Conservation (phyloP, 371 early-diverging fungal genomes). For the Dentiscutata heterogama region DNA sequence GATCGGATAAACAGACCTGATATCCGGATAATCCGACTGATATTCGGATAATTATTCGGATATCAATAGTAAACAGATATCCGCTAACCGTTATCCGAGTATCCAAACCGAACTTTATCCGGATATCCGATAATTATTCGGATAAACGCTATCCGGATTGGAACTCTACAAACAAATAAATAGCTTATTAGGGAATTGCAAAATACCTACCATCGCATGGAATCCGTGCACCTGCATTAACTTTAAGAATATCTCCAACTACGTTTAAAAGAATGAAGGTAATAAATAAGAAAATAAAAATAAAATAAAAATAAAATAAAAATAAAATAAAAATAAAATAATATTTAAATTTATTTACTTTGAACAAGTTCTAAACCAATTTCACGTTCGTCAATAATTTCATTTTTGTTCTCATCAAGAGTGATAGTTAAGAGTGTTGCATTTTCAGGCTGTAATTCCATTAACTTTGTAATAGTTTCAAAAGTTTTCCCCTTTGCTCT, state of each 20-base stretch:
- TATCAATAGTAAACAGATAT: too few relatives aligned
- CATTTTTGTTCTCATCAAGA: constrained; percentile 46
- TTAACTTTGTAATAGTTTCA: constrained; percentile 73
- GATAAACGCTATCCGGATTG: too few relatives aligned
- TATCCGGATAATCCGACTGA: too few relatives aligned
- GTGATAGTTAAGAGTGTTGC: constrained; percentile 59
- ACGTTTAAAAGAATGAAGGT: constrained; percentile 51
- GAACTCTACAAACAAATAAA: too few relatives aligned
- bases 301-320: constrained; percentile 58
- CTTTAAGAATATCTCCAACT: constrained; percentile 81
- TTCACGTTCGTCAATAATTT: constrained; percentile 52
- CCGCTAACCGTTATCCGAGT: too few relatives aligned
- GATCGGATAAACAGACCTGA: too few relatives aligned
- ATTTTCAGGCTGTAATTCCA: constrained; percentile 74
- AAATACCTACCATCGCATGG: constrained; percentile 71
- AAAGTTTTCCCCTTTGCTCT: constrained; percentile 77
- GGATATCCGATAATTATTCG: too few relatives aligned
- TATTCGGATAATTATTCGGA: too few relatives aligned
- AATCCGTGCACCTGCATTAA: constrained; percentile 64
- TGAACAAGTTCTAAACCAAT: constrained; percentile 62
- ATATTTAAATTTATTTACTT: constrained; percentile 24
- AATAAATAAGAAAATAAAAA: constrained; percentile 20
- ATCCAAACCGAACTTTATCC: too few relatives aligned
- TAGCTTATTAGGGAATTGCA: constrained; percentile 73
- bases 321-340: neutral